A percentile compares a stretch with the other conserved stretches of the same genome.
Evolutionary conservation across 2,329 filamentous ascomycete species (phyloP).

Genomic region (Fusarium acutatum): DNA sequence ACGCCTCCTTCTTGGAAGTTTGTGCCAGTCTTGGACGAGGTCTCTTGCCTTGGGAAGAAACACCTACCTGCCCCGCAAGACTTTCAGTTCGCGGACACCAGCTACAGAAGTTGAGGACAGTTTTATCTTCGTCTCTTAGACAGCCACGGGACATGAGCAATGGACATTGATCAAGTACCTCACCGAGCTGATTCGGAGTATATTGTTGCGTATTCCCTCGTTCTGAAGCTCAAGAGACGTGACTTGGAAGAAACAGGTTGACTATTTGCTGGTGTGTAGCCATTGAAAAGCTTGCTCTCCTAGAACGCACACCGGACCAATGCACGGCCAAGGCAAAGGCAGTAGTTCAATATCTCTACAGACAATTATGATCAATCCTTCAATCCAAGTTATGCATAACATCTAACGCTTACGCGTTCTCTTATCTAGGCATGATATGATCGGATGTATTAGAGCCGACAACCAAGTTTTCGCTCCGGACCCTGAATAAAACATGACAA

Average conservation of each 20-base stretch:
- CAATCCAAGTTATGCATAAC: accelerated
- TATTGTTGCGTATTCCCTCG: too few relatives aligned
- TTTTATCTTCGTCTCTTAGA: too few relatives aligned
- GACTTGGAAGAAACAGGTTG: not conserved
- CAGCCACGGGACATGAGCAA: too few relatives aligned
- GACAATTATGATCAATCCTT: accelerated
- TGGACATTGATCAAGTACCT: too few relatives aligned
- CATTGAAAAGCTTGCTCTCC: not conserved
- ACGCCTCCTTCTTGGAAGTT: too few relatives aligned
- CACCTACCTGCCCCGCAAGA: too few relatives aligned
- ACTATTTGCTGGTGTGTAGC: not conserved
- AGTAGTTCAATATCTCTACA: accelerated
- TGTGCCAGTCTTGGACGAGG: too few relatives aligned
- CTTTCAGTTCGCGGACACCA: too few relatives aligned
- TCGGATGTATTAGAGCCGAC: not conserved
- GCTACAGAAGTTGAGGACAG: too few relatives aligned
- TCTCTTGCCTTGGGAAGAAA: too few relatives aligned
- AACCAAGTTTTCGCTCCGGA: not conserved
- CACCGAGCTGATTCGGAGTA: too few relatives aligned
- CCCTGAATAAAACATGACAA: not conserved
- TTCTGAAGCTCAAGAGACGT: too few relatives aligned
- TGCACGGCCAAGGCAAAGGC: accelerated
- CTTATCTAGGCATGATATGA: not conserved
- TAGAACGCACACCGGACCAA: not conserved
- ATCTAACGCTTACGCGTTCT: not conserved